These are phyloP conservation scores for Luffa aegyptiaca DNA, from an alignment of 306 rosid species.

Conservation along the genomic window DNA sequence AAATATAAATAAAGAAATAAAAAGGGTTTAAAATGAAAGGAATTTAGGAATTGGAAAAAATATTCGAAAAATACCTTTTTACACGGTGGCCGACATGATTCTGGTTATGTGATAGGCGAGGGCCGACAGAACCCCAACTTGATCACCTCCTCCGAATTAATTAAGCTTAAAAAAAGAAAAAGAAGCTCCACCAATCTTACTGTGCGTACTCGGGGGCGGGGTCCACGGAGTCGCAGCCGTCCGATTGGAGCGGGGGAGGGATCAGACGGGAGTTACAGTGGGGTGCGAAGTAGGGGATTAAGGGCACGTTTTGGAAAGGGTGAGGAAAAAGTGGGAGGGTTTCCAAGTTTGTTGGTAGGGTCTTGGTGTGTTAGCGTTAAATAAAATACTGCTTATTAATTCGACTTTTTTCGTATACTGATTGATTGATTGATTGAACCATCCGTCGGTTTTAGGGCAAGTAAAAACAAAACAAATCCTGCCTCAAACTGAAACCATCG, in stretches of 20 bases:
- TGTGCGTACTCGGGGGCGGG: background rate
- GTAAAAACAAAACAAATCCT: background rate
- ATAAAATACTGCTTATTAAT: background rate
- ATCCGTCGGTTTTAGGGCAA: background rate
- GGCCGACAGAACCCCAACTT: slow-evolving; percentile 10
- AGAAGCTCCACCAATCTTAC: slow-evolving; percentile 3
- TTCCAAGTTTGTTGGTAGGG: slow-evolving; percentile 10
- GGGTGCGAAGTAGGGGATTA: background rate
- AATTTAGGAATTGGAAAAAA: background rate
- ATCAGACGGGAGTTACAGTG: background rate
- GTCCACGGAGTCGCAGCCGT: background rate
- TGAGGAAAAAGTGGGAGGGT: background rate
- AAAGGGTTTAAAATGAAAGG: background rate
- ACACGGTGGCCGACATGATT: slow-evolving; percentile 28
- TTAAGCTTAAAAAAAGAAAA: background rate
- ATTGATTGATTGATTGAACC: slow-evolving; percentile 18
- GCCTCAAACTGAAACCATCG: background rate
- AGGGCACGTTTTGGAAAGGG: background rate
- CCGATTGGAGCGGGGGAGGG: background rate
- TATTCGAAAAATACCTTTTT: background rate
- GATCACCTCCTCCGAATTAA: slow-evolving; percentile 3
- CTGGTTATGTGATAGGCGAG: slow-evolving; percentile 1
- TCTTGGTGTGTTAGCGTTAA: background rate
- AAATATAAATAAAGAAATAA: background rate
- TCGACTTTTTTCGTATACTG: background rate